A percentile compares a stretch with the other conserved stretches of the same genome.
Evolutionary conservation across 164 flowering plant species (phyloP).

Genomic region (Cinnamomum chago): DNA sequence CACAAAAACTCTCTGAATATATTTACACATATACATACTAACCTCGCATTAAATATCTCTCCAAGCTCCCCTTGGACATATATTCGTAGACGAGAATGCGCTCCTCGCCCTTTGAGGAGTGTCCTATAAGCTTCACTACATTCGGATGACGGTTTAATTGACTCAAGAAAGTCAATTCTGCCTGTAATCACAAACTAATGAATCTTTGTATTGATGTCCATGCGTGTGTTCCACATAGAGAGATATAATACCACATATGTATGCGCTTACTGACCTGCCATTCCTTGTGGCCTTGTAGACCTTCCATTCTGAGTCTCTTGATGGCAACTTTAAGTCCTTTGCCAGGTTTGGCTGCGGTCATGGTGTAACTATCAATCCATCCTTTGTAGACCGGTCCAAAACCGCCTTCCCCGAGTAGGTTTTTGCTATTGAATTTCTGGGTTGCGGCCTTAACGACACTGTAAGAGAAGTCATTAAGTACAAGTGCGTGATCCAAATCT

Average conservation of each 20-base stretch:
- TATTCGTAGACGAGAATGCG: conserved; percentile 33
- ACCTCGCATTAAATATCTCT: conserved; percentile 21
- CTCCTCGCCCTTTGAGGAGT: conserved; percentile 17
- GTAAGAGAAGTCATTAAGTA: conserved; percentile 8
- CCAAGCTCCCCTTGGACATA: conserved; percentile 31
- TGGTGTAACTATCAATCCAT: conserved; percentile 17
- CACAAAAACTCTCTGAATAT: not conserved
- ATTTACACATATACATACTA: not conserved
- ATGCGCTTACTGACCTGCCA: conserved; percentile 21
- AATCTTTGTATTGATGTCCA: not conserved
- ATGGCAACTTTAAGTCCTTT: conserved; percentile 23
- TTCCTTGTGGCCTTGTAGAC: conserved; percentile 19
- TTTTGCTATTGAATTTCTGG: conserved; percentile 18
- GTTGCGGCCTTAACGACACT: conserved; percentile 23
- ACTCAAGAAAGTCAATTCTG: conserved; percentile 24
- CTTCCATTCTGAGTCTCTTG: conserved; percentile 25
- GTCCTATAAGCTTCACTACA: conserved; percentile 31
- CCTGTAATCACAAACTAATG: conserved; percentile 15
- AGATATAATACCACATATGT: not conserved
- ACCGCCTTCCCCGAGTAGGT: conserved; percentile 34
- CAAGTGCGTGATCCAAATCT: not conserved
- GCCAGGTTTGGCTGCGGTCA: conserved; percentile 21
- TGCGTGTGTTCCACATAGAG: not conserved
- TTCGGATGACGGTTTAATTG: conserved; percentile 28
- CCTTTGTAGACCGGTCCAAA: conserved; percentile 32